Evolutionary conservation across 441 rosid species (phyloP).

Genomic region (Gossypium aridum): DNA sequence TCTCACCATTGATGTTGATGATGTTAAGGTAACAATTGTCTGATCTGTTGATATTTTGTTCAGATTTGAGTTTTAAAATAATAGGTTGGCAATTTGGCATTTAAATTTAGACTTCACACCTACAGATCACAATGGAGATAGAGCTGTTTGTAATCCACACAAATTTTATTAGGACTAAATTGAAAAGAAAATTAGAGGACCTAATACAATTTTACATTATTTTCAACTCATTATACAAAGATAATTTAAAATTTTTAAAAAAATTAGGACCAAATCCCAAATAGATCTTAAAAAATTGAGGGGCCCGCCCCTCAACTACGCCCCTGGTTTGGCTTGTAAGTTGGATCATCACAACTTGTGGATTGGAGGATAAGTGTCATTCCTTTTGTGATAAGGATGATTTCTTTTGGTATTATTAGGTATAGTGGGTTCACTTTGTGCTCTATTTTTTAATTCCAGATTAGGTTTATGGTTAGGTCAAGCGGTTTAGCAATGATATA

Average conservation of each 20-base stretch:
- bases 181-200: too few relatives aligned
- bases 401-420: not conserved
- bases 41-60: not conserved
- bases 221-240: too few relatives aligned
- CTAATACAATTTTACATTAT: too few relatives aligned
- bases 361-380: conserved; percentile 3
- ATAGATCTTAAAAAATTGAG: not conserved
- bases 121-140: too few relatives aligned
- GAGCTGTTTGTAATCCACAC: too few relatives aligned
- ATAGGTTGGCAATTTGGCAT: too few relatives aligned
- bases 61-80: not conserved
- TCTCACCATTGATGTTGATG: conserved; percentile 87
- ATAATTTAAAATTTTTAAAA: too few relatives aligned
- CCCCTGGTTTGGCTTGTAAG: not conserved
- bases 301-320: too few relatives aligned
- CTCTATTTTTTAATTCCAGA: not conserved
- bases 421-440: not conserved
- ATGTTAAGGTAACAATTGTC: conserved; percentile 49
- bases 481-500: not conserved
- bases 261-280: not conserved
- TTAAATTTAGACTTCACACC: too few relatives aligned
- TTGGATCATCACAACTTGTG: not conserved
- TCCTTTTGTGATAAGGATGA: not conserved
- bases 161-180: too few relatives aligned
- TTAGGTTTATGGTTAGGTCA: not conserved